Conservation (phyloP, 2,329 filamentous ascomycete species). For the Fusarium sublunatum region DNA sequence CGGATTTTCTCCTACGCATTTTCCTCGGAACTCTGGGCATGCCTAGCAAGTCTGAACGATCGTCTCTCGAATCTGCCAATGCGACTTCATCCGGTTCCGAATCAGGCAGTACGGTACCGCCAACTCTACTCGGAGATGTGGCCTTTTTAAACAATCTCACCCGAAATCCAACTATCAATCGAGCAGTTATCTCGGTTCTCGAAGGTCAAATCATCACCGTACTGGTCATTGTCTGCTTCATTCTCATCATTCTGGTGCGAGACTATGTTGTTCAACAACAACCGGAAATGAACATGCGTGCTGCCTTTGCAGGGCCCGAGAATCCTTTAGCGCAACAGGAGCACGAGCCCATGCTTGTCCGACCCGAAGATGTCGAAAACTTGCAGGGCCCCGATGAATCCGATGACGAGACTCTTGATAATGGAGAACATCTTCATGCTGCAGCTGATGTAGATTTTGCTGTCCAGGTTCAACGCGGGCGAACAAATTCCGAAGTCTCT, state of each 20-base stretch:
- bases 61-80: slow-evolving; percentile 23
- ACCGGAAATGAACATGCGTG: slow-evolving; percentile 86
- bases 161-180: slow-evolving; percentile 77
- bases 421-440: slow-evolving; percentile 31
- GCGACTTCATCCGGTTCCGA: slow-evolving; percentile 23
- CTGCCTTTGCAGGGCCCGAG: slow-evolving; percentile 65
- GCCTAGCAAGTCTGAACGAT: slow-evolving; percentile 36
- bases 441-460: slow-evolving; percentile 26
- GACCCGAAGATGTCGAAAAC: slow-evolving; percentile 39
- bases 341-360: slow-evolving; percentile 43
- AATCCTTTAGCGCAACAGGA: slow-evolving; percentile 46
- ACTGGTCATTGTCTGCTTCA: slow-evolving; percentile 91
- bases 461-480: slow-evolving; percentile 24
- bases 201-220: slow-evolving; percentile 96
- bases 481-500: slow-evolving; percentile 26
- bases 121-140: slow-evolving; percentile 66
- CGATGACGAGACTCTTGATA: slow-evolving; percentile 50
- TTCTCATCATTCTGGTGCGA: slow-evolving; percentile 93
- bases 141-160: slow-evolving; percentile 71
- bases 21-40: slow-evolving; percentile 48
- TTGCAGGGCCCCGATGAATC: slow-evolving; percentile 43
- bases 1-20: slow-evolving; percentile 49
- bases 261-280: slow-evolving; percentile 99
- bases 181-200: slow-evolving; percentile 81
- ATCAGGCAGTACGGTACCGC: slow-evolving; percentile 14